A percentile compares a stretch with the other conserved stretches of the same genome.
Conservation (phyloP, 2,329 filamentous ascomycete species). For the Neopestalotiopsis sp. region DNA sequence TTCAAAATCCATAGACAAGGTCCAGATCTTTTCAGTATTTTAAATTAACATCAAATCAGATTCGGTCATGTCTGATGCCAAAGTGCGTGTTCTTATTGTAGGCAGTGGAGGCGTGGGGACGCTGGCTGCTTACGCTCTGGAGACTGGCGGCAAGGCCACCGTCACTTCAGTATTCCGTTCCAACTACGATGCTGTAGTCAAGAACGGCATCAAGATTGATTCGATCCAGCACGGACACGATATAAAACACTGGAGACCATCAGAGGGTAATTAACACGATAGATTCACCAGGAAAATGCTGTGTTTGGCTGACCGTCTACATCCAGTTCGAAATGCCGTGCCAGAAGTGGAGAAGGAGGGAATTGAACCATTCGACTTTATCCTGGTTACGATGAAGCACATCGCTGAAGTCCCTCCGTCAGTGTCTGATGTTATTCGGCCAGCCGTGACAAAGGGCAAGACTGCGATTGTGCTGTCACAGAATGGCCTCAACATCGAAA, state of each 20-base stretch:
- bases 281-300: neutral
- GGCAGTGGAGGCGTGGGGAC: conserved; percentile 63
- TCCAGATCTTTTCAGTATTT: neutral
- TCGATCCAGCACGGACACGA: conserved; percentile 59
- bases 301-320: conserved; percentile 10
- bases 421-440: conserved; percentile 52
- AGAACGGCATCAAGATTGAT: conserved; percentile 58
- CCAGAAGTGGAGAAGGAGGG: conserved; percentile 47
- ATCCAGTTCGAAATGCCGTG: conserved; percentile 50
- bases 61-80: conserved; percentile 26
- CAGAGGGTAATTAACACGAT: conserved; percentile 20
- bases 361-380: conserved; percentile 54
- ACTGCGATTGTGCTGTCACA: conserved; percentile 64
- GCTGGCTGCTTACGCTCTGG: conserved; percentile 60
- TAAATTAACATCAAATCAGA: neutral
- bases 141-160: conserved; percentile 52
- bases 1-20: too few species aligned
- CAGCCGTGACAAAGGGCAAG: conserved; percentile 54
- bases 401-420: conserved; percentile 57
- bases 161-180: conserved; percentile 63
- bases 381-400: conserved; percentile 65
- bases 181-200: conserved; percentile 54
- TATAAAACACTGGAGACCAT: conserved; percentile 55
- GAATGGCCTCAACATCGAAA: conserved; percentile 69
- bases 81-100: conserved; percentile 54